A percentile compares a stretch with the other conserved stretches of the same genome.
Conservation (phyloP, 2,329 filamentous ascomycete species). For the Fusarium sororula region DNA sequence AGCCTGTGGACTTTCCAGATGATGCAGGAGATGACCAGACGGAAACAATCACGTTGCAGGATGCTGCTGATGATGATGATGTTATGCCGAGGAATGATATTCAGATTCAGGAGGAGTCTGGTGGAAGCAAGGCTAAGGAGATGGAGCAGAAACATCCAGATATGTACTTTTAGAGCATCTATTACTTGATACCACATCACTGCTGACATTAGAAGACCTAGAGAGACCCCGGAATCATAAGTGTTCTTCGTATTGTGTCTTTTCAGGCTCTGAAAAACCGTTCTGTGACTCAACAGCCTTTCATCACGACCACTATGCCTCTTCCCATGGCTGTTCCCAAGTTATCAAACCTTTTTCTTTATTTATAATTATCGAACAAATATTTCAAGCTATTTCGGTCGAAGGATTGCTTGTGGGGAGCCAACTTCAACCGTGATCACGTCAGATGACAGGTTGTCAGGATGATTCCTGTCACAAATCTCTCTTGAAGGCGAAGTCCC, state of each 20-base stretch:
- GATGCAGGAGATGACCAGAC: background rate
- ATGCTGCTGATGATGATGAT: background rate
- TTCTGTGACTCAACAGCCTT: background rate
- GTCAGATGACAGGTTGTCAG: background rate
- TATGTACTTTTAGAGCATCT: conserved; percentile 31
- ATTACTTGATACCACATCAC: background rate
- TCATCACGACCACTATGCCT: fast-evolving
- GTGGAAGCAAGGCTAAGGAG: conserved; percentile 27
- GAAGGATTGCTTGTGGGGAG: background rate
- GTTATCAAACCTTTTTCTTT: no score
- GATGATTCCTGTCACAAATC: background rate
- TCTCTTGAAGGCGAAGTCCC: background rate
- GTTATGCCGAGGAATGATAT: background rate
- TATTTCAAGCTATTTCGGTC: no score
- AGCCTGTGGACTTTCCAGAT: background rate
- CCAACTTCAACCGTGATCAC: background rate
- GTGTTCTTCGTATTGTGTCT: no score
- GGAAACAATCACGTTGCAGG: background rate
- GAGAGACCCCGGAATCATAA: fast-evolving
- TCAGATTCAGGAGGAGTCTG: background rate
- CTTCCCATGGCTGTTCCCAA: fast-evolving
- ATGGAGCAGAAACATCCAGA: conserved; percentile 27
- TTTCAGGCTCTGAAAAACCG: no score
- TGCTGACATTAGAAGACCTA: fast-evolving
- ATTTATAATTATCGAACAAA: no score